These are phyloP conservation scores for Geotrichum carabidarum DNA, from an alignment of 1,139 yeast genomes.

Conservation along the genomic window DNA sequence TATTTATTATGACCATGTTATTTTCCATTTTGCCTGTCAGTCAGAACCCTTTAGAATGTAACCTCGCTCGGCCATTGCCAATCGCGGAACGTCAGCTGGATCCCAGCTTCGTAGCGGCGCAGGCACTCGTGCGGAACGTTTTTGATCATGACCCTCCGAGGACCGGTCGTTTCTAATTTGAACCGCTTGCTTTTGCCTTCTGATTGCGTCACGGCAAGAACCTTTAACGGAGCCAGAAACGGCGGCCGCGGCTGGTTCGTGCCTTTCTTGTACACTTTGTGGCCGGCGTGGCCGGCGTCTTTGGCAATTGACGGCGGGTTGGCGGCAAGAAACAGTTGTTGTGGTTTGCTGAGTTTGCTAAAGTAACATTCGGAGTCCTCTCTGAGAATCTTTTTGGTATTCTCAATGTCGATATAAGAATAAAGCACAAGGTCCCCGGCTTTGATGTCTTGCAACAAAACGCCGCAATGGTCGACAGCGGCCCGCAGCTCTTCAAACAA, in stretches of 20 bases:
- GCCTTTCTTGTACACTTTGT: neutral
- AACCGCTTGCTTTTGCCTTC: neutral
- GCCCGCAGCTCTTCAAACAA: neutral
- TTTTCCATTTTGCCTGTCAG: too few relatives aligned
- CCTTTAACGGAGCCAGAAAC: slow-evolving; percentile 1
- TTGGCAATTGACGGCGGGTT: neutral
- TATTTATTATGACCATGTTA: too few relatives aligned
- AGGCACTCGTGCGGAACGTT: neutral
- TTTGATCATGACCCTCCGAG: neutral
- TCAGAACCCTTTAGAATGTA: too few relatives aligned
- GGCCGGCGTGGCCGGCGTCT: neutral
- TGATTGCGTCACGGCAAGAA: neutral
- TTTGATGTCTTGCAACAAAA: neutral
- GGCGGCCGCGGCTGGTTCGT: neutral
- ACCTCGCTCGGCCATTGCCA: neutral
- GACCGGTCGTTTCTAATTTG: neutral
- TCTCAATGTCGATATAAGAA: neutral
- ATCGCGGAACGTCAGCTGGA: neutral
- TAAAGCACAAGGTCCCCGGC: slow-evolving; percentile 4
- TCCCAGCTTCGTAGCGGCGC: neutral
- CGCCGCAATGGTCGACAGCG: neutral
- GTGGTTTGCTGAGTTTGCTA: neutral
- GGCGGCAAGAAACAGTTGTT: neutral
- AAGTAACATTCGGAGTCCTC: neutral
- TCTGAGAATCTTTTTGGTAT: too few relatives aligned